Percentiles rank a stretch among this genome's conserved stretches.
Conservation (phyloP, 202 grass and related monocot species). For the Hordeum pubiflorum region DNA sequence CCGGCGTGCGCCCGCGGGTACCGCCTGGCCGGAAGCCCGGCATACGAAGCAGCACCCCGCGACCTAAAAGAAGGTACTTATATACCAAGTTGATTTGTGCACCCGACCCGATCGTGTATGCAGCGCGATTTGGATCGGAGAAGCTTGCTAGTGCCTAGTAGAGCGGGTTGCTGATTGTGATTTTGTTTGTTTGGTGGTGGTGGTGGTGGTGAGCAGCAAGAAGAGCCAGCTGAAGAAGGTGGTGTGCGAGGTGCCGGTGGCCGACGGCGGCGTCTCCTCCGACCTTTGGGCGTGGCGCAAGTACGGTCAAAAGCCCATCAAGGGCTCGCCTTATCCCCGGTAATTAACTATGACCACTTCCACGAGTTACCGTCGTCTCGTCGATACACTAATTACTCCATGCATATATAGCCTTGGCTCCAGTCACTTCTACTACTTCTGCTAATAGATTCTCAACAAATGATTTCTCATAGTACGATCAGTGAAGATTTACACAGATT, state of each 20-base stretch:
- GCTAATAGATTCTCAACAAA: too few species aligned
- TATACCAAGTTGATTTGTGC: not conserved
- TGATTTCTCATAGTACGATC: too few species aligned
- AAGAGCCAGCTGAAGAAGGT: slow-evolving; percentile 85
- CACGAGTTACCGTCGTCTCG: slow-evolving; percentile 5
- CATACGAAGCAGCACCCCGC: slow-evolving; percentile 25
- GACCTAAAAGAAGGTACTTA: slow-evolving; percentile 56
- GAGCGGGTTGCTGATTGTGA: not conserved
- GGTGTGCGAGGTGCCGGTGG: slow-evolving; percentile 71
- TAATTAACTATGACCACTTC: slow-evolving; percentile 18
- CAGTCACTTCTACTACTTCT: not conserved
- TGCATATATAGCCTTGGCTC: too few species aligned
- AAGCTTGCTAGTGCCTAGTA: not conserved
- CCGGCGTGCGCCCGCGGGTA: not conserved
- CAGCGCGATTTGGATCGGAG: not conserved
- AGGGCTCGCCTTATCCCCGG: slow-evolving; percentile 92
- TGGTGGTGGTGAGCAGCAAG: slow-evolving; percentile 32
- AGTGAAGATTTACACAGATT: too few species aligned
- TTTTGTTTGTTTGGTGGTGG: not conserved
- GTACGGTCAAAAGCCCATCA: slow-evolving; percentile 99
- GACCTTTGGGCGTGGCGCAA: slow-evolving; percentile 95
- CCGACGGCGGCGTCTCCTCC: slow-evolving; percentile 53
- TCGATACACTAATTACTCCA: not conserved
- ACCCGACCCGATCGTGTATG: not conserved
- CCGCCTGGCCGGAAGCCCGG: slow-evolving; percentile 26